Percentiles rank a stretch among this genome's conserved stretches.
These are phyloP conservation scores for Xylaria longipes DNA, from an alignment of 495 filamentous ascomycete species.

Conservation along the genomic window DNA sequence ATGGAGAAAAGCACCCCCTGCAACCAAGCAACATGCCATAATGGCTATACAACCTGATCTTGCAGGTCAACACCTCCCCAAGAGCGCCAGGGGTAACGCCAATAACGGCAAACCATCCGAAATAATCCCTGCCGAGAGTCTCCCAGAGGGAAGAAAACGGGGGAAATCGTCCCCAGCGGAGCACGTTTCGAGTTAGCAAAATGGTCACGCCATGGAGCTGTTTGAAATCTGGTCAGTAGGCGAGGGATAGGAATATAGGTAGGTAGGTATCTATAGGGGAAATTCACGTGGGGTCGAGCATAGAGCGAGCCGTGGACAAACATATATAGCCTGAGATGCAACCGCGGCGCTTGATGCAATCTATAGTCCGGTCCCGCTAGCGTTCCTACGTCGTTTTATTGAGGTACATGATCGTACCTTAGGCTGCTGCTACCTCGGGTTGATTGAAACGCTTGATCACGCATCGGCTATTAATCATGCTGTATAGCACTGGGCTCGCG, in stretches of 20 bases:
- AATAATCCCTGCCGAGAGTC: not conserved
- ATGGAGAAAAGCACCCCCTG: slow-evolving; percentile 19
- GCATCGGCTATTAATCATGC: not conserved
- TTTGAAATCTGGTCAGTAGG: not conserved
- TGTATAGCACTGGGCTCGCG: slow-evolving; percentile 31
- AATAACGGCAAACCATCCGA: slow-evolving; percentile 13
- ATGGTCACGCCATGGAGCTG: not conserved
- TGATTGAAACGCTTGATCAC: not conserved
- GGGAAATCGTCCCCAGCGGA: too few species aligned
- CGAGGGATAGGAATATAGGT: not conserved
- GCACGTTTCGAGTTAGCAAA: slow-evolving; percentile 8
- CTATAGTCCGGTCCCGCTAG: not conserved
- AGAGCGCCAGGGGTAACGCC: not conserved
- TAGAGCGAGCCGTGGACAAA: not conserved
- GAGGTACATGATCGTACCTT: slow-evolving; percentile 6
- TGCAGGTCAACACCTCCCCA: not conserved
- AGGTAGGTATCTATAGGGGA: not conserved
- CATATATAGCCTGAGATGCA: slow-evolving; percentile 20
- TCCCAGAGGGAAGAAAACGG: not conserved
- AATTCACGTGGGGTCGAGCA: not conserved
- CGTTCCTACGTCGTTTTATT: slow-evolving; percentile 2
- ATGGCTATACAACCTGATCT: not conserved
- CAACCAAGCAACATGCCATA: not conserved
- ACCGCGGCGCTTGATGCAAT: not conserved
- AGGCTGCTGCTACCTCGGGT: not conserved